phyloP scores from a whole-genome alignment of 805 yeast species.

The Cyberlindnera misumaiensis region DNA sequence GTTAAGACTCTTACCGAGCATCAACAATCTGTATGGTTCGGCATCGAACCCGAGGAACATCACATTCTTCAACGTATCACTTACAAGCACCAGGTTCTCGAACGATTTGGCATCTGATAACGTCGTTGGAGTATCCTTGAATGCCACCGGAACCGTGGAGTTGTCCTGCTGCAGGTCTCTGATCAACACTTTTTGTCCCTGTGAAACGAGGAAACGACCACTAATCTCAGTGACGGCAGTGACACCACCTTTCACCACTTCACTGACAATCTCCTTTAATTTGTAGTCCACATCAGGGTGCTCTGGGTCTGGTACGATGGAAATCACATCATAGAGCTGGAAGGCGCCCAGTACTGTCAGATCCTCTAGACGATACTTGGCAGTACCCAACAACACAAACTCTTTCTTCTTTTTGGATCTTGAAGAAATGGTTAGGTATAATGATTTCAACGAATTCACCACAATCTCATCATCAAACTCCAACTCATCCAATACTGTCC shows the following conservation, averaged over 20 bases:
- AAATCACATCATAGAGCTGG: conserved; percentile 66
- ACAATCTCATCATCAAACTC: conserved; percentile 65
- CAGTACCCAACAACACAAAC: conserved; percentile 72
- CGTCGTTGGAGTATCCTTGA: conserved; percentile 77
- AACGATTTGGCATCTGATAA: conserved; percentile 75
- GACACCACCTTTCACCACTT: conserved; percentile 78
- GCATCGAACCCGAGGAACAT: conserved; percentile 88
- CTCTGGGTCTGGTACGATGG: conserved; percentile 84
- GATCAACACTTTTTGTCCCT: conserved; percentile 74
- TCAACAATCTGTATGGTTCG: conserved; percentile 84
- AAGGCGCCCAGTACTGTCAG: conserved; percentile 73
- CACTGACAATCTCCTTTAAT: conserved; percentile 65
- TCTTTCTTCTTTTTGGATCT: conserved; percentile 45
- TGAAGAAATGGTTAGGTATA: conserved; percentile 31
- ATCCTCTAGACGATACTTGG: conserved; percentile 73
- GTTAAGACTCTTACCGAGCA: conserved; percentile 67
- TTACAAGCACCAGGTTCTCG: conserved; percentile 74
- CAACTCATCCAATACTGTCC: conserved; percentile 69
- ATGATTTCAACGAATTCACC: conserved; percentile 29
- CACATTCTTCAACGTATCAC: conserved; percentile 72
- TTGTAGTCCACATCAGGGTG: conserved; percentile 78
- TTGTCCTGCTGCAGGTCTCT: conserved; percentile 83
- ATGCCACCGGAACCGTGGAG: conserved; percentile 87
- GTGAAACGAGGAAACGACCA: conserved; percentile 78
- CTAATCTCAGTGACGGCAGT: conserved; percentile 70